Base-by-base conservation (phyloP, 768 basidiomycete genomes). In the Boletus vermiculosoides region DNA sequence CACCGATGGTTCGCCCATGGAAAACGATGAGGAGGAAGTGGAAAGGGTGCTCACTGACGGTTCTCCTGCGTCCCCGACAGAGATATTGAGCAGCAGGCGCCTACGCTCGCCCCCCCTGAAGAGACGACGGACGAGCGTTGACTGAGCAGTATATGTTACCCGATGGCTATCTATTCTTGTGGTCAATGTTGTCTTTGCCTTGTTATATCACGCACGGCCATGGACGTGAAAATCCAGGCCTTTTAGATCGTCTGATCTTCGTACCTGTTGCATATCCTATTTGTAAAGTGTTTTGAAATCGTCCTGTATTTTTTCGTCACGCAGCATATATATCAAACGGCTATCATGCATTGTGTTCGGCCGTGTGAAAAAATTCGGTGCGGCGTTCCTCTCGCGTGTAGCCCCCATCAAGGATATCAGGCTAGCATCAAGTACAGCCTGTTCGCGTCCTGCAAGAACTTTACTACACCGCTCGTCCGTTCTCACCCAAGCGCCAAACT, bases 121-220 rank as follows among this genome's bases (percentile, higher is more conserved):
- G 74, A 84, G 76, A 68, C 78, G 83, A 59, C 78, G 78, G 60
- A 75, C 77, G 68, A 63, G 58, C 23, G 39, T 58, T n/a, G 55
- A 61, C 28, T 71, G 56, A 64, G 41, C 36, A 30, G 20, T 22
- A 37, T 46, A 39, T 12, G 33, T 57, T 56, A 15, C 64, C 55
- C 62, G 52, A 64, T 67, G 59, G 62, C 60, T 71, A 66, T 67
- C 57, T 67, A 66, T 69, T 58, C 56, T 50, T 53, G 55, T 56
- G 42, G 52, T 48, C 33, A 41, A 60, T 58, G 59, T 54, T 51
- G 61, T 57, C 36, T 45, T 55, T 52, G 49, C 55, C 48, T 55
- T 60, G 47, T 30, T 45, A 46, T 61, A 59, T 60, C 57, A 42
- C 50, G 56, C 39, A 61, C 25, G 54, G 45, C 28, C 55, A 48